A percentile compares a stretch with the other conserved stretches of the same genome.
phyloP scores from a whole-genome alignment of 2,329 filamentous ascomycete species.

The Colletotrichum noveboracense region DNA sequence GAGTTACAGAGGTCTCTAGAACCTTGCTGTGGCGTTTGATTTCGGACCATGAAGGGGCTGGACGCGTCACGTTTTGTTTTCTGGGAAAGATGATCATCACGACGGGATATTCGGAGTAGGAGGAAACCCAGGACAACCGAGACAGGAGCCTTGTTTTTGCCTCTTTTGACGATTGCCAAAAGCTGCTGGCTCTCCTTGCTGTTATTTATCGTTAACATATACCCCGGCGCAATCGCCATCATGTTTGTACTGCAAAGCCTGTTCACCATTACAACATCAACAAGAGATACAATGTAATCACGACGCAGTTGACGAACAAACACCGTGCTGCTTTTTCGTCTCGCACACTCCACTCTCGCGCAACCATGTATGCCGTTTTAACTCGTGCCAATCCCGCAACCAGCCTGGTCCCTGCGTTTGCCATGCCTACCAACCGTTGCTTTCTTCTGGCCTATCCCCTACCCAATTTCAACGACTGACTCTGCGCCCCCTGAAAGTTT shows the following conservation, averaged over 20 bases:
- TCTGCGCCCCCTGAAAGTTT: background rate
- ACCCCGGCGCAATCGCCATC: slow-evolving; percentile 23
- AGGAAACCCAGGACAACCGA: background rate
- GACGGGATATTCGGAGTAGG: slow-evolving; percentile 7
- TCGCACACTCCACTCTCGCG: background rate
- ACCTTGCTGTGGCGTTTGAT: slow-evolving; percentile 9
- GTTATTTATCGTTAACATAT: slow-evolving; percentile 17
- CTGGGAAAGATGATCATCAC: slow-evolving; percentile 21
- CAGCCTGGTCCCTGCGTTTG: background rate
- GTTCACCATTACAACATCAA: background rate
- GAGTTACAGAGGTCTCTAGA: slow-evolving; percentile 14
- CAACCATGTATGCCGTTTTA: background rate
- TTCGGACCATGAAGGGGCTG: background rate
- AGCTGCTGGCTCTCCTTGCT: background rate
- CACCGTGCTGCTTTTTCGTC: background rate
- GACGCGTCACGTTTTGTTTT: background rate
- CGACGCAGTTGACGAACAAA: background rate
- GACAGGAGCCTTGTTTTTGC: background rate
- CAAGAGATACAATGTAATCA: slow-evolving; percentile 13
- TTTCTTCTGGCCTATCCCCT: background rate
- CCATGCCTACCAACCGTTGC: background rate
- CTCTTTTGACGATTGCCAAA: background rate
- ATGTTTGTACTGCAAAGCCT: background rate
- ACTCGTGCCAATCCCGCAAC: background rate
- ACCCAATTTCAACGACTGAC: slow-evolving; percentile 1